A percentile compares a stretch with the other conserved stretches of the same genome.
Conservation (phyloP, 2,329 filamentous ascomycete species). For the Metarhizium robertsii region DNA sequence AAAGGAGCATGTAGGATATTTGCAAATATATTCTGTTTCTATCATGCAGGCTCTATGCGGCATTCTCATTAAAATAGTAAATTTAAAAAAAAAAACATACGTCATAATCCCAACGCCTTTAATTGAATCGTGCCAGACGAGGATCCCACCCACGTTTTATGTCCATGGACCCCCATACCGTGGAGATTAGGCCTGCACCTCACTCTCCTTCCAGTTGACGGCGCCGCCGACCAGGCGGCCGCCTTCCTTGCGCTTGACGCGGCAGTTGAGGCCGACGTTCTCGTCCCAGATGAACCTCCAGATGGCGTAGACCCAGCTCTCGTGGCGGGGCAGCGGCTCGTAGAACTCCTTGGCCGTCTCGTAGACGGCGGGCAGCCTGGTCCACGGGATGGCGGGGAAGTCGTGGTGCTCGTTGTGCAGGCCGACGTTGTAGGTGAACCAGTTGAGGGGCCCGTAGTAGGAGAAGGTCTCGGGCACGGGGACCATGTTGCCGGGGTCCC, state of each 20-base stretch:
- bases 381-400: slow-evolving; percentile 96
- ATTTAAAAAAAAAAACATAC: too few species aligned
- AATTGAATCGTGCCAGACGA: not conserved
- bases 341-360: slow-evolving; percentile 87
- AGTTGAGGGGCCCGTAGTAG: slow-evolving; percentile 90
- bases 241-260: slow-evolving; percentile 85
- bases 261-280: slow-evolving; percentile 79
- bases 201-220: slow-evolving; percentile 54
- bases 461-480: slow-evolving; percentile 88
- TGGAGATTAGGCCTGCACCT: slow-evolving; percentile 52
- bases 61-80: too few species aligned
- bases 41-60: too few species aligned
- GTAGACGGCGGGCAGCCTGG: slow-evolving; percentile 66
- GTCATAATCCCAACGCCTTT: not conserved
- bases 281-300: slow-evolving; percentile 94
- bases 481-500: slow-evolving; percentile 48
- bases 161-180: too few species aligned
- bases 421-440: slow-evolving; percentile 93
- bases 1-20: too few species aligned
- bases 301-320: slow-evolving; percentile 86
- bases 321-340: slow-evolving; percentile 72
- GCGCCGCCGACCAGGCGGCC: slow-evolving; percentile 48
- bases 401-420: slow-evolving; percentile 99
- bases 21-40: too few species aligned
- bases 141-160: too few species aligned